Percentiles rank a stretch among this genome's conserved stretches.
Evolutionary conservation across 2,329 filamentous ascomycete genomes (phyloP).

Genomic region (Aspergillus pseudotamarii): DNA sequence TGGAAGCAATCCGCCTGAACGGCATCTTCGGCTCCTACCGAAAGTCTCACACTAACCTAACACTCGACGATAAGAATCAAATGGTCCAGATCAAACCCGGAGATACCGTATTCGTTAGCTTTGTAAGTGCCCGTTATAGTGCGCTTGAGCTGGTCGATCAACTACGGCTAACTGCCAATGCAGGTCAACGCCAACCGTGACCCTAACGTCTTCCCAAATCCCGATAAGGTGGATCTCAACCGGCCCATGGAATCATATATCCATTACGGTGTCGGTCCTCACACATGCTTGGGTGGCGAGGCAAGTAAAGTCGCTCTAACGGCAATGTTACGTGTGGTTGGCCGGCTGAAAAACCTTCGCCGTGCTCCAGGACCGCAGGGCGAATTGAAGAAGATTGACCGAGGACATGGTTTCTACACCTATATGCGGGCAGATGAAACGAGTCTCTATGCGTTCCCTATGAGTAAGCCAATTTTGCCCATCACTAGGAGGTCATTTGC

Average conservation of each 20-base stretch:
- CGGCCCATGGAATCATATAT: constrained; percentile 68
- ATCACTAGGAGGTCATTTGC: not conserved
- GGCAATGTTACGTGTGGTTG: constrained; percentile 69
- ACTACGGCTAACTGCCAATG: constrained; percentile 30
- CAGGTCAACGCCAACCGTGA: constrained; percentile 58
- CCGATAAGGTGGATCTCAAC: constrained; percentile 62
- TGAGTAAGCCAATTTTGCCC: constrained; percentile 30
- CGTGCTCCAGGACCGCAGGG: constrained; percentile 66
- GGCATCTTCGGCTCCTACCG: constrained; percentile 66
- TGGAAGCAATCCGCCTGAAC: constrained; percentile 72
- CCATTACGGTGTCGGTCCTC: constrained; percentile 64
- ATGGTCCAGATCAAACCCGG: constrained; percentile 57
- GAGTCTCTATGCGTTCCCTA: constrained; percentile 54
- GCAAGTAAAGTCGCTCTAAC: constrained; percentile 64
- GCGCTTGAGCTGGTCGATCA: constrained; percentile 57
- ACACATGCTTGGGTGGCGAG: constrained; percentile 64
- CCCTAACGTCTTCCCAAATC: constrained; percentile 61
- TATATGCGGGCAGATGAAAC: constrained; percentile 71
- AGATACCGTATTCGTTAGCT: constrained; percentile 66
- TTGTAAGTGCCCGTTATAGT: constrained; percentile 57
- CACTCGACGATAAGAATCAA: constrained; percentile 55
- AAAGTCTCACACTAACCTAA: constrained; percentile 51
- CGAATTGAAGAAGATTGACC: constrained; percentile 64
- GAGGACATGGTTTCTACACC: constrained; percentile 56
- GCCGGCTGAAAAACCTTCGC: constrained; percentile 62